phyloP scores from a whole-genome alignment of 495 filamentous ascomycete species.

The Glutinoglossum americanum region DNA sequence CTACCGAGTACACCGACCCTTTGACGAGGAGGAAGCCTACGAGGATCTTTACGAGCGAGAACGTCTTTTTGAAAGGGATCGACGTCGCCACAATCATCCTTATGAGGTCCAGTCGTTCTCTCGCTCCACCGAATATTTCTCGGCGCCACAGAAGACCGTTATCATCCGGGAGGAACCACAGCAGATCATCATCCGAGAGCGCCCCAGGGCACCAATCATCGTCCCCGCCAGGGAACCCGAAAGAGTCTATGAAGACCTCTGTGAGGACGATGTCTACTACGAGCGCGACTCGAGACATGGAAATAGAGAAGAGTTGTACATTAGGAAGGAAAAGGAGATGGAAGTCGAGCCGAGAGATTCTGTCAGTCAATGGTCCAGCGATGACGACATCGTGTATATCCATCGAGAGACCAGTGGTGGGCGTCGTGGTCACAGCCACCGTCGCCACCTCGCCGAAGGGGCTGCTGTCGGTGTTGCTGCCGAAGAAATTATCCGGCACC shows the following conservation, averaged over 20 bases:
- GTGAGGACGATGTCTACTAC: slow-evolving; percentile 29
- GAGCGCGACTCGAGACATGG: slow-evolving; percentile 22
- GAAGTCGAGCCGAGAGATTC: slow-evolving; percentile 13
- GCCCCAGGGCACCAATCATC: slow-evolving; percentile 43
- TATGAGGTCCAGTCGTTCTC: slow-evolving; percentile 29
- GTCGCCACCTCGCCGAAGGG: slow-evolving; percentile 70
- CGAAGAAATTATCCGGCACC: slow-evolving; percentile 50
- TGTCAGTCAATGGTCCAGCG: slow-evolving; percentile 14
- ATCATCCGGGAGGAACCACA: slow-evolving; percentile 45
- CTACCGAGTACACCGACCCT: slow-evolving; percentile 28
- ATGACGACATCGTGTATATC: slow-evolving; percentile 10
- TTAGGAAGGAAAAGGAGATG: slow-evolving; percentile 18
- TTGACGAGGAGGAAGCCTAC: slow-evolving; percentile 24
- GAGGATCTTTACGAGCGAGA: slow-evolving; percentile 9
- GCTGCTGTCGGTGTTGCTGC: slow-evolving; percentile 59
- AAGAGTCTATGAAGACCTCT: slow-evolving; percentile 31
- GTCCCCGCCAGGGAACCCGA: slow-evolving; percentile 39
- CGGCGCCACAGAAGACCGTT: slow-evolving; percentile 33
- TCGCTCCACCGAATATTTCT: slow-evolving; percentile 47
- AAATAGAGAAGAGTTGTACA: slow-evolving; percentile 26
- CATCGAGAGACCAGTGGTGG: slow-evolving; percentile 10
- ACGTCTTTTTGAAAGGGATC: slow-evolving; percentile 6
- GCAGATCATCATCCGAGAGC: slow-evolving; percentile 52
- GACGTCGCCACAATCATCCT: slow-evolving; percentile 12
- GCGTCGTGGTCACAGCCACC: slow-evolving; percentile 34